Conservation (phyloP, 352 stramenopile species). For the Phytophthora colocasiae region DNA sequence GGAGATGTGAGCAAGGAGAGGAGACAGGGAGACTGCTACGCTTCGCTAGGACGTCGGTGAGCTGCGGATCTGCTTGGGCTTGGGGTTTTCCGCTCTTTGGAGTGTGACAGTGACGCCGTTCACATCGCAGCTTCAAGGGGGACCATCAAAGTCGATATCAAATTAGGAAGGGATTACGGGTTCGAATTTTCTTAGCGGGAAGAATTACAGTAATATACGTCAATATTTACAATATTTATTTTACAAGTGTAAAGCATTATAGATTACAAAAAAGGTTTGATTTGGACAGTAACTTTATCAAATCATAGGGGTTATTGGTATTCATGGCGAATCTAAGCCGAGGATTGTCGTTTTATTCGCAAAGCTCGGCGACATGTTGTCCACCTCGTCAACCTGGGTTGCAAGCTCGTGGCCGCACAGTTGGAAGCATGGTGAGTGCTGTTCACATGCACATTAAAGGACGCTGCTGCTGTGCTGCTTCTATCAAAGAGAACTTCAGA, state of each 20-base stretch:
- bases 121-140: slow-evolving; percentile 21
- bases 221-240: too few relatives aligned
- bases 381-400: background rate
- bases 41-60: background rate
- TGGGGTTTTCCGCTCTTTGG: slow-evolving; percentile 5
- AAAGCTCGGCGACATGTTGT: background rate
- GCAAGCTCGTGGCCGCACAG: background rate
- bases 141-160: slow-evolving; percentile 16
- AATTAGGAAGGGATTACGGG: slow-evolving; percentile 18
- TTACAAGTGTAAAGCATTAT: too few relatives aligned
- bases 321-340: too few relatives aligned
- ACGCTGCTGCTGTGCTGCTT: too few relatives aligned
- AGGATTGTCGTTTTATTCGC: too few relatives aligned
- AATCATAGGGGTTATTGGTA: too few relatives aligned
- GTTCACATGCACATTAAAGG: background rate
- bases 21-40: background rate
- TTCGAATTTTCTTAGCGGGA: slow-evolving; percentile 6
- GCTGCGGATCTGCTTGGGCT: slow-evolving; percentile 7
- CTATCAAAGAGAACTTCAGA: too few relatives aligned
- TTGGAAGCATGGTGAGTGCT: background rate
- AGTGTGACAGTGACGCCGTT: slow-evolving; percentile 15
- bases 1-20: background rate
- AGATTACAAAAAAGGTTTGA: too few relatives aligned
- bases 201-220: background rate
- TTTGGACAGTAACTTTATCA: too few relatives aligned